Evolutionary conservation across 768 basidiomycete genomes (phyloP).

Genomic region (Crassisporium funariophilum): DNA sequence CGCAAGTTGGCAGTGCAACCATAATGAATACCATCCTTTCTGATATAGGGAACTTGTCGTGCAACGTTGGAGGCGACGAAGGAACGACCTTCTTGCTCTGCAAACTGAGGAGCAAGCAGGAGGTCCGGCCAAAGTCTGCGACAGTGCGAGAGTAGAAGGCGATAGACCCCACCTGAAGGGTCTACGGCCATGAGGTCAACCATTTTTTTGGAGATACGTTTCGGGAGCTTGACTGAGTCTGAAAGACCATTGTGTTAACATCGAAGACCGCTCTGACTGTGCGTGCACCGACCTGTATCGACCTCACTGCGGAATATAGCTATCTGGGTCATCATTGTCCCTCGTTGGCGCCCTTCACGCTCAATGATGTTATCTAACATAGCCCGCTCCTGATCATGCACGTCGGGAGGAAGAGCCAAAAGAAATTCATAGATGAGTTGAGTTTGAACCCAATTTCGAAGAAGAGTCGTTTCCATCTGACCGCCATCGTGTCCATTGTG

Average conservation of each 20-base stretch:
- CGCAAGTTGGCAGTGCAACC: conserved; percentile 13
- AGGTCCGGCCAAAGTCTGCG: background rate
- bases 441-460: conserved; percentile 28
- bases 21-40: conserved; percentile 24
- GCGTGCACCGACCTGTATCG: background rate
- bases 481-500: conserved; percentile 32
- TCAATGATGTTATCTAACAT: conserved; percentile 15
- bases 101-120: background rate
- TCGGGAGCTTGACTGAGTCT: background rate
- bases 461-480: conserved; percentile 29
- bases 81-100: background rate
- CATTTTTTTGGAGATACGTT: background rate
- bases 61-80: conserved; percentile 1
- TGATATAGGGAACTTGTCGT: conserved; percentile 12
- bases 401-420: conserved; percentile 16
- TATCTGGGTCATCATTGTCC: conserved; percentile 23
- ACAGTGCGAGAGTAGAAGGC: background rate
- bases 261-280: too few relatives aligned
- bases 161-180: background rate
- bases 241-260: background rate
- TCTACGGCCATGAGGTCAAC: background rate
- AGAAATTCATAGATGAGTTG: conserved; percentile 27
- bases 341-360: conserved; percentile 13
- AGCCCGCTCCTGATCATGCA: conserved; percentile 4
- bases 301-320: too few relatives aligned